A percentile compares a stretch with the other conserved stretches of the same genome.
Evolutionary conservation across 2,329 filamentous ascomycete genomes (phyloP).

Genomic region (Xylariaceae sp.): DNA sequence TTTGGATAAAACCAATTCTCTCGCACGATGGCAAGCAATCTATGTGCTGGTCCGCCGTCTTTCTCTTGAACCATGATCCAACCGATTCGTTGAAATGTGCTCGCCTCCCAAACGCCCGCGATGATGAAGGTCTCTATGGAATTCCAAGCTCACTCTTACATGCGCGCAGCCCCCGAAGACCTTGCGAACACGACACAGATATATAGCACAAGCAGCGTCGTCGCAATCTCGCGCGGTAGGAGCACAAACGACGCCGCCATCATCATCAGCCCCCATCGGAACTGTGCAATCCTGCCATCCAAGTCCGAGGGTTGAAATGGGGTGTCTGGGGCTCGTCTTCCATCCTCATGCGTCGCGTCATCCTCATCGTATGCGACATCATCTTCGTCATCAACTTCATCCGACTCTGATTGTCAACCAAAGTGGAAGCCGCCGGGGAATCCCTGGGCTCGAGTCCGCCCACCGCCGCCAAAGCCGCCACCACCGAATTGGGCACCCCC

Average conservation of each 20-base stretch:
- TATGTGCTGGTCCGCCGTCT: too few relatives aligned
- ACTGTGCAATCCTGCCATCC: conserved; percentile 21
- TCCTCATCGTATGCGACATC: conserved; percentile 27
- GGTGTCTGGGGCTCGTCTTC: conserved; percentile 4
- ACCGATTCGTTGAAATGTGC: conserved; percentile 10
- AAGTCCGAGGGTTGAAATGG: conserved; percentile 5
- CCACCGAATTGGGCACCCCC: conserved; percentile 45
- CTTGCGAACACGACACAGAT: conserved; percentile 24
- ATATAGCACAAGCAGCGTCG: conserved; percentile 27
- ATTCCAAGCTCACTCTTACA: too few relatives aligned
- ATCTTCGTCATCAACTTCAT: conserved; percentile 26
- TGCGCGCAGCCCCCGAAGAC: conserved; percentile 21
- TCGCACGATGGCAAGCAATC: too few relatives aligned
- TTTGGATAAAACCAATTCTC: neutral
- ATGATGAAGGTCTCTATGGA: conserved; percentile 16
- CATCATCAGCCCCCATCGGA: conserved; percentile 25
- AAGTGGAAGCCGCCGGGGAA: conserved; percentile 57
- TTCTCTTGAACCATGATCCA: too few relatives aligned
- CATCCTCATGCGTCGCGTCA: conserved; percentile 29
- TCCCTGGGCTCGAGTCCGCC: conserved; percentile 35
- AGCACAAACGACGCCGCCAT: conserved; percentile 25
- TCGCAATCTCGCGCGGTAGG: conserved; percentile 26
- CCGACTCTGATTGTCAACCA: conserved; percentile 38
- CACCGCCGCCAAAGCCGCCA: conserved; percentile 38
- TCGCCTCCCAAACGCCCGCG: conserved; percentile 23